Evolutionary conservation across 768 basidiomycete genomes (phyloP).

Genomic region (Auriscalpium orientale): DNA sequence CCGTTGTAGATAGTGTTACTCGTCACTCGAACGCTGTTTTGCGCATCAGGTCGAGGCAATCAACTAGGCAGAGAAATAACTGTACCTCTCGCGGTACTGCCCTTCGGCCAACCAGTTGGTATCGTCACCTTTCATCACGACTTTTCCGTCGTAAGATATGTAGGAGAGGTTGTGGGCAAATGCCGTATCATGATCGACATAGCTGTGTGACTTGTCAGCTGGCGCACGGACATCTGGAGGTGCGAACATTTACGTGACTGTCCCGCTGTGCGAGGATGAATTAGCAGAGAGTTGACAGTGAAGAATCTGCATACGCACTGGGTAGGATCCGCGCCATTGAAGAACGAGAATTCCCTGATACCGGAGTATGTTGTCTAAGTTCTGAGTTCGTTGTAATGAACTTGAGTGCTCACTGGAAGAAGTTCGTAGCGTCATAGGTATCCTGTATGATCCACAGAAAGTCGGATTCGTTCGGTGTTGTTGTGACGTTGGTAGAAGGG

Average conservation of each 20-base stretch:
- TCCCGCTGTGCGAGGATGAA: constrained; percentile 40
- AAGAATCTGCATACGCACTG: constrained; percentile 15
- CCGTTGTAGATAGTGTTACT: constrained; percentile 57
- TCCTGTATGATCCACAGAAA: constrained; percentile 14
- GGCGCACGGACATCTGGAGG: background rate
- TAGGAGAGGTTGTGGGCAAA: constrained; percentile 48
- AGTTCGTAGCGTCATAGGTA: constrained; percentile 12
- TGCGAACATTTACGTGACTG: constrained; percentile 51
- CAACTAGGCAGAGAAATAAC: background rate
- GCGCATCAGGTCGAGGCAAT: background rate
- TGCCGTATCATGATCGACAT: constrained; percentile 49
- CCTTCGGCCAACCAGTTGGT: constrained; percentile 48
- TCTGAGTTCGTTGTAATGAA: background rate
- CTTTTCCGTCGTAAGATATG: constrained; percentile 46
- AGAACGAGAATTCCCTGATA: constrained; percentile 6
- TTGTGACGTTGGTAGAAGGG: background rate
- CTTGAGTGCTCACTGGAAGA: constrained; percentile 11
- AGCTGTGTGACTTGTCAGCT: constrained; percentile 34
- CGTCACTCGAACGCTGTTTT: constrained; percentile 67
- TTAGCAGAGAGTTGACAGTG: background rate
- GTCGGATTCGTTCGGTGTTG: background rate
- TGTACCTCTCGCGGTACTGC: constrained; percentile 53
- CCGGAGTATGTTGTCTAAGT: background rate
- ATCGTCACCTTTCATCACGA: constrained; percentile 75
- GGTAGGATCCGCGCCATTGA: constrained; percentile 7